Conservation (phyloP, 2,329 filamentous ascomycete species). For the Pseudomassariella vexata region DNA sequence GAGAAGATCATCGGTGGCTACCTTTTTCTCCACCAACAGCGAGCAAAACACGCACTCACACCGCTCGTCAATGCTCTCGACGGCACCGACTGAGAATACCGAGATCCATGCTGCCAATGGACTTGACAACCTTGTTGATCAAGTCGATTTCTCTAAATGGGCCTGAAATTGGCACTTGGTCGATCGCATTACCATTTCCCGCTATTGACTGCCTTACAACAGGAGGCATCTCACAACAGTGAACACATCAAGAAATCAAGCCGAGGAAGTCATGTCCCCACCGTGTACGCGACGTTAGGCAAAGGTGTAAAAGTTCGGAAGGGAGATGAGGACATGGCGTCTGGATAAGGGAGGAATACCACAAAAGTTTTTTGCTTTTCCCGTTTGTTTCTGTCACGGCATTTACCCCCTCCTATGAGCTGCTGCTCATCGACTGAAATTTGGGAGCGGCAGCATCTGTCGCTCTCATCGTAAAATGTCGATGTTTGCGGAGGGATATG, state of each 20-base stretch:
- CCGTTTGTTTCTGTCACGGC: slow-evolving; percentile 7
- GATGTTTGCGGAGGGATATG: too few relatives aligned
- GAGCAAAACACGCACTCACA: slow-evolving; percentile 48
- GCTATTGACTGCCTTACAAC: too few relatives aligned
- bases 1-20: slow-evolving; percentile 58
- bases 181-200: too few relatives aligned
- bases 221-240: too few relatives aligned
- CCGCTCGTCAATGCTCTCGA: slow-evolving; percentile 52
- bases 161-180: too few relatives aligned
- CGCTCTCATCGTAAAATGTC: too few relatives aligned
- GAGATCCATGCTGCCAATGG: slow-evolving; percentile 34
- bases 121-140: slow-evolving; percentile 36
- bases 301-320: too few relatives aligned
- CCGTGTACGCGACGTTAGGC: too few relatives aligned
- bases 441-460: too few relatives aligned
- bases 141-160: slow-evolving; percentile 46
- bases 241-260: too few relatives aligned
- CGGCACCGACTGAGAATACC: slow-evolving; percentile 47
- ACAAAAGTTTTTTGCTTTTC: slow-evolving; percentile 27
- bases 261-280: too few relatives aligned
- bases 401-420: not conserved
- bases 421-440: slow-evolving; percentile 8
- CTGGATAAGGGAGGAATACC: slow-evolving; percentile 30
- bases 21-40: slow-evolving; percentile 54
- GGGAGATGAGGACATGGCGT: slow-evolving; percentile 18